Conservation (phyloP, 441 rosid species). For the Kokia cookei region DNA sequence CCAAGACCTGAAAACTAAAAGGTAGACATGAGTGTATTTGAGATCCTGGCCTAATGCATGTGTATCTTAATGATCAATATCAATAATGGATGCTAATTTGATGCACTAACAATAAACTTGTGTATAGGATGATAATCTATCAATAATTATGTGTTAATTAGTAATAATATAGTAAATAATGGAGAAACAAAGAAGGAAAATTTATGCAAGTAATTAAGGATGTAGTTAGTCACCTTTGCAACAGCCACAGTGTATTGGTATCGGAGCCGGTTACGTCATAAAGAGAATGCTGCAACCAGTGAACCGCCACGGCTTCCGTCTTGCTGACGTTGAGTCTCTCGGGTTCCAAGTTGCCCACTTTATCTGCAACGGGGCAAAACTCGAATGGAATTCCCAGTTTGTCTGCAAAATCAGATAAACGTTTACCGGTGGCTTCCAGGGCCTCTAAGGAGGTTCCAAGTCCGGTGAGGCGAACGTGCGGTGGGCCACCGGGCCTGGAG, state of each 20-base stretch:
- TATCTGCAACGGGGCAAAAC: constrained; percentile 73
- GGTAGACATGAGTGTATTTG: neutral
- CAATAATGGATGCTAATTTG: no score
- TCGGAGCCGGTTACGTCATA: constrained; percentile 97
- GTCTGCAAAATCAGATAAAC: constrained; percentile 82
- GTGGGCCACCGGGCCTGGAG: constrained; percentile 86
- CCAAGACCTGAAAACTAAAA: neutral
- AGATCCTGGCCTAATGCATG: neutral
- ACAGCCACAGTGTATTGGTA: constrained; percentile 66
- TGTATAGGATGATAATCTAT: no score
- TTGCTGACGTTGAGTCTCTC: constrained; percentile 66
- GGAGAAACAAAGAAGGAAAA: neutral
- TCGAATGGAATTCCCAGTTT: constrained; percentile 88
- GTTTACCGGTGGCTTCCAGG: constrained; percentile 85
- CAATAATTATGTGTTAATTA: no score
- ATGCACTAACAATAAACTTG: no score
- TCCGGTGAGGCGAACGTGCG: constrained; percentile 87
- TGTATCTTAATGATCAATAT: neutral
- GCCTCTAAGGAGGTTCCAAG: constrained; percentile 85
- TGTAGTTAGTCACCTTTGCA: constrained; percentile 54
- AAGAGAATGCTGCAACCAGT: constrained; percentile 95
- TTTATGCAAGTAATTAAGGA: neutral
- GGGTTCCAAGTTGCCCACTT: constrained; percentile 77
- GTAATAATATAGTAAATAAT: no score
- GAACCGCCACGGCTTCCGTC: constrained; percentile 93